Percentiles rank a stretch among this genome's conserved stretches.
Conservation (phyloP, 805 yeast species). For the Ogataea chonburiensis region DNA sequence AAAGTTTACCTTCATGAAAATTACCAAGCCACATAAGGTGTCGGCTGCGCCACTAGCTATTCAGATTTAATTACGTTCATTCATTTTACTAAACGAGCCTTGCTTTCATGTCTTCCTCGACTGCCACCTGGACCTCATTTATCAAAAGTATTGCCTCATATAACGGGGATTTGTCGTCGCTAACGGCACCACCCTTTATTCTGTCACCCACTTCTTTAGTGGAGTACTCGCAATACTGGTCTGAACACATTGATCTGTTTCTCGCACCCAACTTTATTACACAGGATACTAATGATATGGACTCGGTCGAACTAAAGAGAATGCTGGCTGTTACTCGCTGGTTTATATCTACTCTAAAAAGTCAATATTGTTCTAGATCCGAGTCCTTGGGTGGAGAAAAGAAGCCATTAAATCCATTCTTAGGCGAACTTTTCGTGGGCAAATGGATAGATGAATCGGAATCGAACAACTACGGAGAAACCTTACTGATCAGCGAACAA, state of each 20-base stretch:
- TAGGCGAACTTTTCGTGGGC: slow-evolving; percentile 93
- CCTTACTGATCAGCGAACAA: slow-evolving; percentile 81
- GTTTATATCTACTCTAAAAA: slow-evolving; percentile 87
- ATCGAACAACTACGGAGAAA: slow-evolving; percentile 63
- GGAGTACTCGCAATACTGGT: slow-evolving; percentile 96
- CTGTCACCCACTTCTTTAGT: slow-evolving; percentile 83
- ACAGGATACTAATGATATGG: slow-evolving; percentile 40
- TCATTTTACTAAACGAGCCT: slow-evolving; percentile 2
- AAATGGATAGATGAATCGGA: slow-evolving; percentile 64
- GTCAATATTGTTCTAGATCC: slow-evolving; percentile 90
- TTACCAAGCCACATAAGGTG: too few relatives aligned
- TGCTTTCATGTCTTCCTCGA: slow-evolving; percentile 18
- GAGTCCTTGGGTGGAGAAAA: slow-evolving; percentile 94
- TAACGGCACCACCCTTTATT: slow-evolving; percentile 97
- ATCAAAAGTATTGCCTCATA: slow-evolving; percentile 87
- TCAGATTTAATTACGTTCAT: background rate
- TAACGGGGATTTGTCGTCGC: slow-evolving; percentile 87
- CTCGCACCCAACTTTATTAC: slow-evolving; percentile 61
- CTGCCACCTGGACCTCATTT: slow-evolving; percentile 85
- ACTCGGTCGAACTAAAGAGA: slow-evolving; percentile 57
- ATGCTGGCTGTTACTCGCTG: slow-evolving; percentile 82
- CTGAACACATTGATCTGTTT: slow-evolving; percentile 83
- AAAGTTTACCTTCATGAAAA: too few relatives aligned
- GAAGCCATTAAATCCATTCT: slow-evolving; percentile 94
- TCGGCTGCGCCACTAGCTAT: slow-evolving; percentile 5